These are phyloP conservation scores for button mushroom (Agaricus bisporus) DNA, from an alignment of 768 basidiomycete species.

Conservation along the genomic window DNA sequence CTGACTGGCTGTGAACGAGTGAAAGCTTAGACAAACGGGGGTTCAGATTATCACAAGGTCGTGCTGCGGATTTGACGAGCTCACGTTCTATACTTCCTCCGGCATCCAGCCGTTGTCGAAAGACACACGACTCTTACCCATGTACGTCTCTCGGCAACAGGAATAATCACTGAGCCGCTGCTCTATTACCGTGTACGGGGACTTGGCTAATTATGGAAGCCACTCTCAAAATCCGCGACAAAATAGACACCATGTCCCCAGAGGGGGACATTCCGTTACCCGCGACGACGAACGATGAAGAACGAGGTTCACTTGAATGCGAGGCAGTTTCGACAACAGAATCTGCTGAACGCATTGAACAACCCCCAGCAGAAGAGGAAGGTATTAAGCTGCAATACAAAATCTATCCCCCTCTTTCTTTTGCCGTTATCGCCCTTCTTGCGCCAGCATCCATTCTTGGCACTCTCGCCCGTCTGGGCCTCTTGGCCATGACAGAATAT, in stretches of 20 bases:
- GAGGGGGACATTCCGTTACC: not conserved
- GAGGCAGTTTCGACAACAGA: conserved; percentile 11
- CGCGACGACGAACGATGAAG: not conserved
- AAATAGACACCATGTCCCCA: conserved; percentile 7
- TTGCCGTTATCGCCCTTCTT: conserved; percentile 63
- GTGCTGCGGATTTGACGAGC: too few species aligned
- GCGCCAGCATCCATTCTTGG: conserved; percentile 83
- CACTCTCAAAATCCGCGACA: too few species aligned
- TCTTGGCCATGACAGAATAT: conserved; percentile 69
- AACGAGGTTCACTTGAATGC: not conserved
- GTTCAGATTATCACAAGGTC: too few species aligned
- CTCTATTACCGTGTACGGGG: not conserved
- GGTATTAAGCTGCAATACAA: conserved; percentile 23
- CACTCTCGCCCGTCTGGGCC: conserved; percentile 74
- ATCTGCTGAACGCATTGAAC: conserved; percentile 27
- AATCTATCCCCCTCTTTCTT: conserved; percentile 46
- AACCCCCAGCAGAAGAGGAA: conserved; percentile 24
- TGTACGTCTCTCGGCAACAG: too few species aligned
- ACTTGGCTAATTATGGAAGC: too few species aligned
- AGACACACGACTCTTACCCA: too few species aligned
- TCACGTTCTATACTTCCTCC: too few species aligned
- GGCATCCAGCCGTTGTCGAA: too few species aligned
- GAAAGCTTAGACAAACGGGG: too few species aligned
- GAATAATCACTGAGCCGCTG: too few species aligned
- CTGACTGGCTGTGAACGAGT: too few species aligned